phyloP scores from a whole-genome alignment of 1,284 basidiomycete genomes.

The Paramarasmius palmivorus region DNA sequence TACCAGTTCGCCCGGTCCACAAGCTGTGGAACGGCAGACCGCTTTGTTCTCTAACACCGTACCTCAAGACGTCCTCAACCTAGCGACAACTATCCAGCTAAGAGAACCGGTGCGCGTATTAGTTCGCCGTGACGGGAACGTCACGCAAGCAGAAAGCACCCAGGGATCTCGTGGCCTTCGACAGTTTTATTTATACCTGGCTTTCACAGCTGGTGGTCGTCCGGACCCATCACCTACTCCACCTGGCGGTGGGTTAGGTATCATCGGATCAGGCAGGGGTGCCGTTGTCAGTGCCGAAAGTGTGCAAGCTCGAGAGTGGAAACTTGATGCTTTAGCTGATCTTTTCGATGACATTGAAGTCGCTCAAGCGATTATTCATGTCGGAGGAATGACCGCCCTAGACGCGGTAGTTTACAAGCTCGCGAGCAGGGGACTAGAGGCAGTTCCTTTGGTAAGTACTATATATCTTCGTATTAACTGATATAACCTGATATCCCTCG shows the following conservation, averaged over 20 bases:
- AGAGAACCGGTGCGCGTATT: slow-evolving; percentile 95
- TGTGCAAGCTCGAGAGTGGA: slow-evolving; percentile 92
- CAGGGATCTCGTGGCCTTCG: slow-evolving; percentile 83
- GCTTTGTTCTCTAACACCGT: slow-evolving; percentile 96
- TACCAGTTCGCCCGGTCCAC: slow-evolving; percentile 26
- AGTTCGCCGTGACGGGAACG: slow-evolving; percentile 92
- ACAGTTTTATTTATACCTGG: slow-evolving; percentile 91
- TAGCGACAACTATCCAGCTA: slow-evolving; percentile 85
- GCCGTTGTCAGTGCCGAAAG: slow-evolving; percentile 75
- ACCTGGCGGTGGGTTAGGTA: slow-evolving; percentile 73
- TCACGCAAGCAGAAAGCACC: slow-evolving; percentile 66
- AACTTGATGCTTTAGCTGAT: slow-evolving; percentile 92
- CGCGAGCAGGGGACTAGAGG: slow-evolving; percentile 82
- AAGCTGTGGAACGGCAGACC: slow-evolving; percentile 82
- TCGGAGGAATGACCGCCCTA: slow-evolving; percentile 82
- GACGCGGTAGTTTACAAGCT: slow-evolving; percentile 90
- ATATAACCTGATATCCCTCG: slow-evolving; percentile 11
- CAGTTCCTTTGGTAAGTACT: slow-evolving; percentile 74
- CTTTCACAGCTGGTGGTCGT: slow-evolving; percentile 83
- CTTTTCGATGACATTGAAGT: slow-evolving; percentile 90
- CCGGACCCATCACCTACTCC: slow-evolving; percentile 57
- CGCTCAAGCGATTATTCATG: slow-evolving; percentile 85
- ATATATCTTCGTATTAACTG: background rate
- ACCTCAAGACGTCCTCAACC: slow-evolving; percentile 91
- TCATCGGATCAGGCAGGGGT: slow-evolving; percentile 86